phyloP scores from a whole-genome alignment of 148 eudicot genomes.

The Cornus florida region DNA sequence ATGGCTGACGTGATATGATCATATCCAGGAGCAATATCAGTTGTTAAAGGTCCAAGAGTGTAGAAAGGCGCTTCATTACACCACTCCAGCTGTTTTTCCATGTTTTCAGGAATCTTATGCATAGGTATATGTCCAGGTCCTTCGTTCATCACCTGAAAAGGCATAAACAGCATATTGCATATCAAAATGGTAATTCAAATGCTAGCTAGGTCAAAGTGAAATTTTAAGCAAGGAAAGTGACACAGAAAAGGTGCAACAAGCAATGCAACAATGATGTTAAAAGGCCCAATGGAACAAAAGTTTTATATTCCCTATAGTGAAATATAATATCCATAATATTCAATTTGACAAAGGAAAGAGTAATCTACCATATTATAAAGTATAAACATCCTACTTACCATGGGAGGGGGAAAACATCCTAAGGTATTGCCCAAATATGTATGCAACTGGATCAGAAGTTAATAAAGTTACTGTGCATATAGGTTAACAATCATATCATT shows the following conservation, averaged over 20 bases:
- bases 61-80: slow-evolving; percentile 98
- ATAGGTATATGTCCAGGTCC: slow-evolving; percentile 97
- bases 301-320: not conserved
- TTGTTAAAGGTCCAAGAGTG: slow-evolving; percentile 95
- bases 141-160: slow-evolving; percentile 91
- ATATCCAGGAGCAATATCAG: slow-evolving; percentile 97
- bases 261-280: not conserved
- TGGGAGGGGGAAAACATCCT: not conserved
- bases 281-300: not conserved
- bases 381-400: not conserved
- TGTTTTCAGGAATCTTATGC: slow-evolving; percentile 98
- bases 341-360: not conserved
- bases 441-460: not conserved
- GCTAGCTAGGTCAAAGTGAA: not conserved
- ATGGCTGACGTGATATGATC: slow-evolving; percentile 99
- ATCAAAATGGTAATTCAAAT: not conserved
- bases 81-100: slow-evolving; percentile 99
- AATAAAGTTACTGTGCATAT: not conserved
- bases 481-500: not conserved
- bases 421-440: not conserved
- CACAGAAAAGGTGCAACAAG: not conserved
- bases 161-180: not conserved
- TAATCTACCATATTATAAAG: not conserved
- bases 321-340: too few species aligned
- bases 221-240: not conserved